Percentiles rank a stretch among this genome's conserved stretches.
These are phyloP conservation scores for Pleurotus citrinopileatus DNA, from an alignment of 768 basidiomycete species.

Conservation along the genomic window DNA sequence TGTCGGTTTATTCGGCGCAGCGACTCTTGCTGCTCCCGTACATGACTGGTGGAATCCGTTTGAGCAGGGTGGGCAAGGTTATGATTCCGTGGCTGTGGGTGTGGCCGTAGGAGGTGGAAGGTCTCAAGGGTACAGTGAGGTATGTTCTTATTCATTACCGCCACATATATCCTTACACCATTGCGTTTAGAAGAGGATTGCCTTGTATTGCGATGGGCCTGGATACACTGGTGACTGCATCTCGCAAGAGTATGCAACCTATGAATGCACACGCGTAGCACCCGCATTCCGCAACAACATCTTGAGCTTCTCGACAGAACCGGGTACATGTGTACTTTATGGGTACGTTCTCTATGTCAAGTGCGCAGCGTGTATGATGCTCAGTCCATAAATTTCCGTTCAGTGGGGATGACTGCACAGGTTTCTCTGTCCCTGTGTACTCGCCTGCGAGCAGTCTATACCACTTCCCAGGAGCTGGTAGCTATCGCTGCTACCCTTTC, in stretches of 20 bases:
- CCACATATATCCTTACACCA: background rate
- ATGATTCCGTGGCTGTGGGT: background rate
- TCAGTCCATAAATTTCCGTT: background rate
- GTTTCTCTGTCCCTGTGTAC: background rate
- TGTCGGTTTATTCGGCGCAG: background rate
- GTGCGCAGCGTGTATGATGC: background rate
- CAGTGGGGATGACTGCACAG: constrained; percentile 2
- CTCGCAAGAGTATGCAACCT: background rate
- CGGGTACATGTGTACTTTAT: background rate
- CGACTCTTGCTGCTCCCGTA: background rate
- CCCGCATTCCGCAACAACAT: background rate
- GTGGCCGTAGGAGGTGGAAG: background rate
- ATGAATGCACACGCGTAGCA: background rate
- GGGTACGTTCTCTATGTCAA: background rate
- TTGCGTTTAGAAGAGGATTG: background rate
- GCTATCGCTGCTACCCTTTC: background rate
- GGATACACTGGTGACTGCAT: background rate
- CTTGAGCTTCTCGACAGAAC: background rate
- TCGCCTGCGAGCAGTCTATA: background rate
- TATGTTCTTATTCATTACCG: too few species aligned
- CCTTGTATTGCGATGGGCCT: constrained; percentile 3
- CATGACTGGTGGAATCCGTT: background rate
- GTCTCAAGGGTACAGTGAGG: too few species aligned
- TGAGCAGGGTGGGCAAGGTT: background rate
- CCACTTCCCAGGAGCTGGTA: background rate